These are phyloP conservation scores for Pleurotus sapidus DNA, from an alignment of 768 basidiomycete species.

Conservation along the genomic window DNA sequence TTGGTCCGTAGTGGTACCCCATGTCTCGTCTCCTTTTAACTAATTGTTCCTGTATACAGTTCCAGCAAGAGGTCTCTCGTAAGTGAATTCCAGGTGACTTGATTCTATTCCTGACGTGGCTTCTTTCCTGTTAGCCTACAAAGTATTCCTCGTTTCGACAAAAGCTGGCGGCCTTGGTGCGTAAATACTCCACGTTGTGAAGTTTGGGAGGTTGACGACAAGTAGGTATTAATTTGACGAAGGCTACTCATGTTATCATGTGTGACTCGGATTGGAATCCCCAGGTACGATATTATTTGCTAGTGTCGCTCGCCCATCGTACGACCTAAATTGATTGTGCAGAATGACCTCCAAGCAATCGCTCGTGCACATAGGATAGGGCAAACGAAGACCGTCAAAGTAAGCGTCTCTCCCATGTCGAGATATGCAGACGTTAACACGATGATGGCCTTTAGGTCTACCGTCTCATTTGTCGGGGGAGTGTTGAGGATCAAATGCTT, in stretches of 20 bases:
- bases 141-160: conserved; percentile 70
- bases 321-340: conserved; percentile 10
- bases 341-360: conserved; percentile 85
- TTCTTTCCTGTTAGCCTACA: conserved; percentile 37
- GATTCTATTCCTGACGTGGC: not conserved
- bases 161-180: conserved; percentile 69
- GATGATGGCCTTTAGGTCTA: conserved; percentile 36
- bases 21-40: not conserved
- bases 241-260: conserved; percentile 77
- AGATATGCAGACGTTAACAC: no score
- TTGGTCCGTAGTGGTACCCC: conserved; percentile 32
- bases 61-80: conserved; percentile 59
- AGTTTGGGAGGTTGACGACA: conserved; percentile 16
- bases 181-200: conserved; percentile 17
- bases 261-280: conserved; percentile 72
- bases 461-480: conserved; percentile 63
- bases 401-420: no score
- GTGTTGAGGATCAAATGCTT: conserved; percentile 77
- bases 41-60: conserved; percentile 26
- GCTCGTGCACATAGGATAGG: conserved; percentile 83
- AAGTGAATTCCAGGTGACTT: conserved; percentile 15
- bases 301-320: no score
- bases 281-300: not conserved
- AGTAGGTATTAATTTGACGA: conserved; percentile 79
- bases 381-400: conserved; percentile 66